Percentiles rank a stretch among this genome's conserved stretches.
phyloP scores from a whole-genome alignment of 2,329 filamentous ascomycete species.

The Cladosporium halotolerans region DNA sequence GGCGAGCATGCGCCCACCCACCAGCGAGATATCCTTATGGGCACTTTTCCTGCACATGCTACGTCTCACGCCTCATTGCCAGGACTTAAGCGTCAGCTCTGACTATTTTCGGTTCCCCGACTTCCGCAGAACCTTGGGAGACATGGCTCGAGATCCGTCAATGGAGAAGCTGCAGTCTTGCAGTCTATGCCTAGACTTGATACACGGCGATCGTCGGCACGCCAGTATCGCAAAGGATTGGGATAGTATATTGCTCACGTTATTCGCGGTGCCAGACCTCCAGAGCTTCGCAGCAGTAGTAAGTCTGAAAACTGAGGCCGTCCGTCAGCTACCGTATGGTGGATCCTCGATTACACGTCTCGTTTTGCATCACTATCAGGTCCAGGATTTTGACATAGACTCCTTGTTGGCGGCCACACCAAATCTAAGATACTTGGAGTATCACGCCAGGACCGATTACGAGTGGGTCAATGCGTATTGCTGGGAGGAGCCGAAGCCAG shows the following conservation, averaged over 20 bases:
- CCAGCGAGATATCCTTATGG: not conserved
- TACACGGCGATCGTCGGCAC: not conserved
- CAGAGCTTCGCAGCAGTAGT: slow-evolving; percentile 1
- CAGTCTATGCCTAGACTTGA: slow-evolving; percentile 8
- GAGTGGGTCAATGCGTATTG: not conserved
- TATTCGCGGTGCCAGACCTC: not conserved
- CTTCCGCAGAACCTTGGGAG: slow-evolving; percentile 3
- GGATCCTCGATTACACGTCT: slow-evolving; percentile 6
- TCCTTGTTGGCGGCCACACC: slow-evolving; percentile 4
- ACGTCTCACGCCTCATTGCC: not conserved
- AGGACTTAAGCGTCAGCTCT: slow-evolving; percentile 4
- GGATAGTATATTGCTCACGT: not conserved
- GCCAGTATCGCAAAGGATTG: not conserved
- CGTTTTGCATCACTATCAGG: slow-evolving; percentile 4
- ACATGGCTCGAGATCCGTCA: not conserved
- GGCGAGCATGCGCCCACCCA: not conserved
- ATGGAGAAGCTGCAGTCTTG: slow-evolving; percentile 4
- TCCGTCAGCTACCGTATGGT: slow-evolving; percentile 1
- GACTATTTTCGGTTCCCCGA: slow-evolving; percentile 1
- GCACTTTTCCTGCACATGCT: not conserved
- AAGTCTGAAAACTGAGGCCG: not conserved
- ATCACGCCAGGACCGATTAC: slow-evolving; percentile 1
- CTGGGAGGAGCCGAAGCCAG: not conserved
- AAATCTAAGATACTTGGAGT: slow-evolving; percentile 3
- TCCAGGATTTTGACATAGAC: not conserved